Evolutionary conservation across 164 flowering plant genomes (phyloP).

Genomic region (Chloranthus sessilifolius): DNA sequence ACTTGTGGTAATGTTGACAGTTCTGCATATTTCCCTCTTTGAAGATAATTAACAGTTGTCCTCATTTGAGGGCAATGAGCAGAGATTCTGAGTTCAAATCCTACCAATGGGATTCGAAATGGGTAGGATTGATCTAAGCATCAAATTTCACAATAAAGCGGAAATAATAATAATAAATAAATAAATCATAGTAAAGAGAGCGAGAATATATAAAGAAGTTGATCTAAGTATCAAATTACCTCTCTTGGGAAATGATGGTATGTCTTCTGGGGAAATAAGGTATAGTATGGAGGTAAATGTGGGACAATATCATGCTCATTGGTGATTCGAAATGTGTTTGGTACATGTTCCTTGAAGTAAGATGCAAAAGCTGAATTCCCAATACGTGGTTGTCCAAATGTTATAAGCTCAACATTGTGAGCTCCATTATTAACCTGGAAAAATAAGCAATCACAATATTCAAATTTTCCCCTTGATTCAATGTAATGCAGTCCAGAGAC

Average conservation of each 20-base stretch:
- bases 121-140: no score
- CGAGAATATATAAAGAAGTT: no score
- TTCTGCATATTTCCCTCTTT: no score
- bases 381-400: constrained; percentile 98
- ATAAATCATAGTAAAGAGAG: no score
- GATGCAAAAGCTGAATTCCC: constrained; percentile 93
- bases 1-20: no score
- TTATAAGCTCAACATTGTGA: constrained; percentile 60
- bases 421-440: constrained; percentile 60
- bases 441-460: constrained; percentile 6
- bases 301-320: constrained; percentile 91
- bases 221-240: no score
- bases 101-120: no score
- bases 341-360: constrained; percentile 61
- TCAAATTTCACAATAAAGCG: no score
- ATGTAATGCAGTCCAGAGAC: background rate
- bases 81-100: no score
- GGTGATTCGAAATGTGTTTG: constrained; percentile 70
- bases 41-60: no score
- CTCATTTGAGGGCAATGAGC: no score
- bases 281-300: constrained; percentile 91
- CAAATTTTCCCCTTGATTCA: background rate
- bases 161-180: no score
- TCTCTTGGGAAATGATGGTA: constrained; percentile 97
- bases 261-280: constrained; percentile 69